Base-by-base conservation (phyloP, 2,329 filamentous ascomycete genomes). In the Fusarium graminum region DNA sequence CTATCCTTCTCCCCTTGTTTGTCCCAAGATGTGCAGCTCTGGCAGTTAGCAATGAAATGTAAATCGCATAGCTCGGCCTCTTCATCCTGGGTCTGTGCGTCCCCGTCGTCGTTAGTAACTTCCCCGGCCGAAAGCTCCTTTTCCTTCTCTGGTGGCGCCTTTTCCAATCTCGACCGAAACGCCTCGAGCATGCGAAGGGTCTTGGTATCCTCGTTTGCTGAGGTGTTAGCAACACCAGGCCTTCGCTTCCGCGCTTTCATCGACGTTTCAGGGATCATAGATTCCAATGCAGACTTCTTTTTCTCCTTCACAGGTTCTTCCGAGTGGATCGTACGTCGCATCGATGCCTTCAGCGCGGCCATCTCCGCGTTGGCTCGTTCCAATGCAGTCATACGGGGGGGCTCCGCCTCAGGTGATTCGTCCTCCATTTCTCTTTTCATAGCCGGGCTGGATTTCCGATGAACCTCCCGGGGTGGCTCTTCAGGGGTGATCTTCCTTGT, bases 31-130 rank as follows among this genome's bases (percentile, higher is more conserved):
- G 87, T 88, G 77, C 95, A 98, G 42, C 93, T 97, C 75, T 97
- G 93, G 77, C 95, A 99, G 72, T 96, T 92, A 46, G 91, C 92
- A 65, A 99, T 96, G 77, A 98, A 99, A 76, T 99, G 95, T 34
- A 99, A 80, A 76, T 98, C 95, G 74, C 95, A 99, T 6, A 96
- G 83, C 47, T 85, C 85, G 4, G 88, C 89, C 75, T 96, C 92
- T 38, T 91, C 88, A 4, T 90, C 89, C 9, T 49, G 66, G 10
- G 60, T 65, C 17, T 62, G 63, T 75, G 67, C 50, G 5, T 38
- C 69, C 17, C 39, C 65, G 36, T 71, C 71, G 7, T 69, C 69
- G 30, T 73, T 74, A 13, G 74, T 72, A 11, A 73, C 69, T 26
- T 67, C 39, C 9, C n/a, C 40, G 56, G 32, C 12, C 10, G 59